phyloP scores from a whole-genome alignment of 805 yeast species.

The Cephaloascus albidus region DNA sequence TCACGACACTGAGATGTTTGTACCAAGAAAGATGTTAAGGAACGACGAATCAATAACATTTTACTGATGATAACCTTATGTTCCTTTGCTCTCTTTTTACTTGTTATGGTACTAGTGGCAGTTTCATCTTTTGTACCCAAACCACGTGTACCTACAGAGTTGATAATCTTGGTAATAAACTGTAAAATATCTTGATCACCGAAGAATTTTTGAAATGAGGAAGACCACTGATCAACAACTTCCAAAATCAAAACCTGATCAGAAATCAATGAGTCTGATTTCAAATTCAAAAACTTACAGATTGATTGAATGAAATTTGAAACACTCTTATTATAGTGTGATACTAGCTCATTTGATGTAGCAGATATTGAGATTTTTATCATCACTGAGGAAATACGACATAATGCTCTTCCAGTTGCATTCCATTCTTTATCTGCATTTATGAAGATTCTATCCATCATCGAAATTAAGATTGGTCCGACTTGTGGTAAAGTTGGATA shows the following conservation, averaged over 20 bases:
- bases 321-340: conserved; percentile 7
- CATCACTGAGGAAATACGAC: conserved; percentile 47
- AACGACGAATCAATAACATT: conserved; percentile 50
- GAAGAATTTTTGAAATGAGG: conserved; percentile 27
- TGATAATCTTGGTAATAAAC: conserved; percentile 35
- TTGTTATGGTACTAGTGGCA: neutral
- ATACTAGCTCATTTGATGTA: conserved; percentile 8
- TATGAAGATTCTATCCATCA: conserved; percentile 35
- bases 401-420: conserved; percentile 52
- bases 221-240: conserved; percentile 45
- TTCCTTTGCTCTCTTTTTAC: conserved; percentile 35
- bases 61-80: conserved; percentile 48
- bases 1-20: conserved; percentile 17
- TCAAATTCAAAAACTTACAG: conserved; percentile 35
- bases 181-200: conserved; percentile 28
- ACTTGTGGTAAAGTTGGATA: conserved; percentile 31
- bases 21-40: conserved; percentile 30
- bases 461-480: conserved; percentile 40
- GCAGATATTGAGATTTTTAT: conserved; percentile 29
- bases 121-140: conserved; percentile 31
- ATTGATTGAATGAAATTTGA: conserved; percentile 17
- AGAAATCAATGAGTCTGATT: conserved; percentile 35
- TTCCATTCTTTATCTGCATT: conserved; percentile 50
- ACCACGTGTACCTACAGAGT: conserved; percentile 49
- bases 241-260: conserved; percentile 62